phyloP scores from a whole-genome alignment of 345 rosid genomes.

The Dipteronia dyeriana region DNA sequence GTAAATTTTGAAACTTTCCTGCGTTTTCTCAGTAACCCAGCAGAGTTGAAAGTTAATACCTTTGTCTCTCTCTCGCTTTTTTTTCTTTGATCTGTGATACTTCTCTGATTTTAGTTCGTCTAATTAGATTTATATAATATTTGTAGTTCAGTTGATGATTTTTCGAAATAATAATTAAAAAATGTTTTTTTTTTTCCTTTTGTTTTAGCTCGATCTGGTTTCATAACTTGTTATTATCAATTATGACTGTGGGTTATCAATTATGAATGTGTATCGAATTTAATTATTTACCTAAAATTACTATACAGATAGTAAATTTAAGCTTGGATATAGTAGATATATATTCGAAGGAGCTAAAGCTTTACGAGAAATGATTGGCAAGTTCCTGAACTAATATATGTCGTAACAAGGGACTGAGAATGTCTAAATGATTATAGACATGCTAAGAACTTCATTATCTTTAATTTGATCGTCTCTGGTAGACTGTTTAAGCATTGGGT shows the following conservation, averaged over 20 bases:
- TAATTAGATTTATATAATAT: not conserved
- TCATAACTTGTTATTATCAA: not conserved
- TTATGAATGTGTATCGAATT: not conserved
- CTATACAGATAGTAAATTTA: too few relatives aligned
- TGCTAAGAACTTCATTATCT: not conserved
- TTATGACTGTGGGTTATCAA: not conserved
- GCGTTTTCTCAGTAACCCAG: not conserved
- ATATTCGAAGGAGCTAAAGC: too few relatives aligned
- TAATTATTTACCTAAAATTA: not conserved
- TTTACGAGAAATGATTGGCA: too few relatives aligned
- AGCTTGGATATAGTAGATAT: too few relatives aligned
- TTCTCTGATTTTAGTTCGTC: not conserved
- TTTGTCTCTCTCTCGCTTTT: too few relatives aligned
- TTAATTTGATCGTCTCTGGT: not conserved
- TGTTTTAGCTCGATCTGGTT: constrained; percentile 14
- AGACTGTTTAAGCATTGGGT: not conserved
- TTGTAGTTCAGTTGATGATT: not conserved
- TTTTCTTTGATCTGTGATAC: constrained; percentile 8
- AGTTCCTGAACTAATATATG: too few relatives aligned
- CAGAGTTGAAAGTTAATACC: not conserved
- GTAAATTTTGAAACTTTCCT: not conserved
- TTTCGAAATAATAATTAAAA: not conserved
- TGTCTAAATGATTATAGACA: not conserved
- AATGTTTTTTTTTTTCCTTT: not conserved
- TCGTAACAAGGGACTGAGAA: too few relatives aligned